Percentiles rank a stretch among this genome's conserved stretches.
Evolutionary conservation across 2,329 filamentous ascomycete genomes (phyloP).

Genomic region (Fusarium sp.): DNA sequence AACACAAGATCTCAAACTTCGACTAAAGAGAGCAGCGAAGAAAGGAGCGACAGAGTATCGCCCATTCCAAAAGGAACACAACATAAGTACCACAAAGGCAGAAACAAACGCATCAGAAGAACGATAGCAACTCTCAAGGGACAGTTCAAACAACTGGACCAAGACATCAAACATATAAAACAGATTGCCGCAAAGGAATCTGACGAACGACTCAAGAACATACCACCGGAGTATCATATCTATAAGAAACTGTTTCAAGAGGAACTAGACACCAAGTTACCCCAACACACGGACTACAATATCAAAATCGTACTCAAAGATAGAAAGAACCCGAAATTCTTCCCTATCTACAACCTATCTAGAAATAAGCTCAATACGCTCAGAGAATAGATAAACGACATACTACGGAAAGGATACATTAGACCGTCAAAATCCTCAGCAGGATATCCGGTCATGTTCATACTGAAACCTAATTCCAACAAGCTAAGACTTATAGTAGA

Average conservation of each 20-base stretch:
- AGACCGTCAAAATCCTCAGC: conserved; percentile 7
- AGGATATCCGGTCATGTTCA: conserved; percentile 29
- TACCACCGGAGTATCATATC: too few species aligned
- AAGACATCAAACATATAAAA: too few species aligned
- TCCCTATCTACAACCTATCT: too few species aligned
- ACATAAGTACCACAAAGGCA: not conserved
- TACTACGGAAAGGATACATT: conserved; percentile 29
- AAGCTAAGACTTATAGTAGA: not conserved
- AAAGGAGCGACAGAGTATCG: not conserved
- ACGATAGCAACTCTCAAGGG: not conserved
- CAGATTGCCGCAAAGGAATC: too few species aligned
- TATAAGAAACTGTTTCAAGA: too few species aligned
- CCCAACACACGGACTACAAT: too few species aligned
- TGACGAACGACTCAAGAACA: too few species aligned
- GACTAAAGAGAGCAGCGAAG: not conserved
- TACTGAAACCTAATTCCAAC: conserved; percentile 42
- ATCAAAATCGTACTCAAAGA: too few species aligned
- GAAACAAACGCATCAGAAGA: not conserved
- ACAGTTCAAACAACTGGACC: not conserved
- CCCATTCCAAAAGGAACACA: not conserved
- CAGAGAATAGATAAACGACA: too few species aligned
- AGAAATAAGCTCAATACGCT: too few species aligned
- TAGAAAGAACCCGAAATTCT: not conserved
- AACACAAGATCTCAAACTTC: not conserved
- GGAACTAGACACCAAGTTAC: too few species aligned